Percentiles rank a stretch among this genome's conserved stretches.
These are phyloP conservation scores for Wickerhamia fluorescens DNA, from an alignment of 805 yeast species.

Conservation along the genomic window DNA sequence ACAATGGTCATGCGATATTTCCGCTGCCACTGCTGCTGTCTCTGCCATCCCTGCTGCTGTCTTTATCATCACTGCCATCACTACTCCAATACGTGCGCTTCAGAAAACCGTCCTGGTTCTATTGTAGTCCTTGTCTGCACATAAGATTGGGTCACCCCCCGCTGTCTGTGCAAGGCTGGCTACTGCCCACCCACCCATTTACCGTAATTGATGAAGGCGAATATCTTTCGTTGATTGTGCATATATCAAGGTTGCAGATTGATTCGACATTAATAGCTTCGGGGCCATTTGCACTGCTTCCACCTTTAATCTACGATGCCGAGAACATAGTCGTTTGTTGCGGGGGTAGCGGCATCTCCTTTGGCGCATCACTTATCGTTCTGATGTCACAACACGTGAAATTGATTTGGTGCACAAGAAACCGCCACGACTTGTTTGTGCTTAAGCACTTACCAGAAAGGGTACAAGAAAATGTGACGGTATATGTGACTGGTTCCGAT, in stretches of 20 bases:
- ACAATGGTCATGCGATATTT: constrained; percentile 7
- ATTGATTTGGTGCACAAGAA: constrained; percentile 50
- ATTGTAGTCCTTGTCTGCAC: too few relatives aligned
- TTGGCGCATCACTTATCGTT: constrained; percentile 23
- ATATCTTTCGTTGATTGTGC: too few relatives aligned
- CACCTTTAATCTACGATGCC: constrained; percentile 37
- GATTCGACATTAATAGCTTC: constrained; percentile 5
- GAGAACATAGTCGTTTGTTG: constrained; percentile 34
- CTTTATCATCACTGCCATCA: neutral
- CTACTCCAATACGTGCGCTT: too few relatives aligned
- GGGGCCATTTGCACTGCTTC: constrained; percentile 38
- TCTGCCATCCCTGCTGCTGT: constrained; percentile 4
- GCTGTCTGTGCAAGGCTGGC: constrained; percentile 16
- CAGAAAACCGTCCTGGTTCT: too few relatives aligned
- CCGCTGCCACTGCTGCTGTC: constrained; percentile 9
- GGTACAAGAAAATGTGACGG: constrained; percentile 3
- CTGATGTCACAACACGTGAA: constrained; percentile 40
- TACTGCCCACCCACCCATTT: constrained; percentile 62
- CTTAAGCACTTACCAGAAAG: constrained; percentile 25
- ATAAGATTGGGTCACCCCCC: constrained; percentile 26
- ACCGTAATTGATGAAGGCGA: constrained; percentile 32
- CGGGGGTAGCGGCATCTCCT: constrained; percentile 73
- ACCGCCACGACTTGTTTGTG: constrained; percentile 40
- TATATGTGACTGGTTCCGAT: constrained; percentile 4
- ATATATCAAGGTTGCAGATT: too few relatives aligned